These are phyloP conservation scores for Ceratobasidium sp. DNA, from an alignment of 1,284 basidiomycete genomes.

Conservation along the genomic window DNA sequence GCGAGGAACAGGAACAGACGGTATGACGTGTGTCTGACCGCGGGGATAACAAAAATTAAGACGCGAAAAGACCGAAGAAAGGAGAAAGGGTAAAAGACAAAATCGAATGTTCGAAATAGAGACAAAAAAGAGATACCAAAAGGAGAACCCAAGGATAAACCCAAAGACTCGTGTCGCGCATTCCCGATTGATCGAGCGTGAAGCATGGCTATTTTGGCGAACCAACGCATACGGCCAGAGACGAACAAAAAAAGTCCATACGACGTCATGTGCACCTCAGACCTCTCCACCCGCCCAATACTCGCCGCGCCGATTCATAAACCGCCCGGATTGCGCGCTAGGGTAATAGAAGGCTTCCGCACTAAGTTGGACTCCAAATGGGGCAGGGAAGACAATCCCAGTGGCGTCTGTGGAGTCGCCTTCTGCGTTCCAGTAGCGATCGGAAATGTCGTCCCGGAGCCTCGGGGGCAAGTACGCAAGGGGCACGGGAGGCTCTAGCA, in stretches of 20 bases:
- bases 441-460: conserved; percentile 33
- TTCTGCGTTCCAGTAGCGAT: conserved; percentile 37
- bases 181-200: conserved; percentile 15
- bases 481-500: conserved; percentile 36
- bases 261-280: conserved; percentile 19
- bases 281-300: conserved; percentile 41
- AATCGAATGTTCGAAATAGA: neutral
- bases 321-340: conserved; percentile 37
- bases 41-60: neutral
- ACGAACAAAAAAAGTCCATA: neutral
- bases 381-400: conserved; percentile 30
- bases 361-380: conserved; percentile 35
- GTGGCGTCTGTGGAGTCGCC: conserved; percentile 42
- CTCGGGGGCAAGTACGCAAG: conserved; percentile 13
- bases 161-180: conserved; percentile 8
- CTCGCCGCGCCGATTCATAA: conserved; percentile 42
- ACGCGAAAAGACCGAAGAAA: neutral
- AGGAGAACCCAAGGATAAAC: neutral
- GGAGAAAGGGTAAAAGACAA: neutral
- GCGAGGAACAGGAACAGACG: neutral
- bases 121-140: conserved; percentile 14
- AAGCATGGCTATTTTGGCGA: conserved; percentile 1
- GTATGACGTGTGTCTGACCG: neutral
- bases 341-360: conserved; percentile 38
- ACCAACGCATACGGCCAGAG: neutral